A percentile compares a stretch with the other conserved stretches of the same genome.
Conservation (phyloP, 768 basidiomycete genomes). For the Russula emetica region DNA sequence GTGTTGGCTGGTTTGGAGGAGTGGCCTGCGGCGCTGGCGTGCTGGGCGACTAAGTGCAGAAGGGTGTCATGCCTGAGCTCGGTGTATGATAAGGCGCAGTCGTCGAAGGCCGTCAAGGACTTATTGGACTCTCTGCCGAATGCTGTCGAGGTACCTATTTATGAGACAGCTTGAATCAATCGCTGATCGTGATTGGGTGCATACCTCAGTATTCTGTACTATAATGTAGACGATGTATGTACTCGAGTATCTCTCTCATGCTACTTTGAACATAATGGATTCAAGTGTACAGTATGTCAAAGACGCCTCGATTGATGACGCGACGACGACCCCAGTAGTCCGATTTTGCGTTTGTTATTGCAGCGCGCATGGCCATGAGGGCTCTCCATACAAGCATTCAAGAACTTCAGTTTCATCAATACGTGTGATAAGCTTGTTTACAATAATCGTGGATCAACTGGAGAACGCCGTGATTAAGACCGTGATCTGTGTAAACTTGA, state of each 20-base stretch:
- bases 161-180: conserved; percentile 10
- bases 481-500: too few relatives aligned
- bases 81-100: conserved; percentile 54
- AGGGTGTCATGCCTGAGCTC: conserved; percentile 43
- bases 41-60: conserved; percentile 56
- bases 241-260: not conserved
- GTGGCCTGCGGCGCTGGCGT: conserved; percentile 57
- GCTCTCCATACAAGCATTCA: too few relatives aligned
- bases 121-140: conserved; percentile 51
- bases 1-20: conserved; percentile 48
- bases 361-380: too few relatives aligned
- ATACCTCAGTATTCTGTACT: not conserved
- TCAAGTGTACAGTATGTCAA: not conserved
- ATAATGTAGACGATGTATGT: not conserved
- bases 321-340: not conserved
- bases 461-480: too few relatives aligned
- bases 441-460: too few relatives aligned
- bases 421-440: too few relatives aligned
- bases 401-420: not conserved
- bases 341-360: not conserved
- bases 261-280: not conserved
- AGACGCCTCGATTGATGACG: not conserved
- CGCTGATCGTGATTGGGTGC: not conserved
- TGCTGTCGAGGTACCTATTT: conserved; percentile 31
- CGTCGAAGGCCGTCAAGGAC: conserved; percentile 49